These are phyloP conservation scores for Styphnolobium japonicum DNA, from an alignment of 306 rosid genomes.

Conservation along the genomic window DNA sequence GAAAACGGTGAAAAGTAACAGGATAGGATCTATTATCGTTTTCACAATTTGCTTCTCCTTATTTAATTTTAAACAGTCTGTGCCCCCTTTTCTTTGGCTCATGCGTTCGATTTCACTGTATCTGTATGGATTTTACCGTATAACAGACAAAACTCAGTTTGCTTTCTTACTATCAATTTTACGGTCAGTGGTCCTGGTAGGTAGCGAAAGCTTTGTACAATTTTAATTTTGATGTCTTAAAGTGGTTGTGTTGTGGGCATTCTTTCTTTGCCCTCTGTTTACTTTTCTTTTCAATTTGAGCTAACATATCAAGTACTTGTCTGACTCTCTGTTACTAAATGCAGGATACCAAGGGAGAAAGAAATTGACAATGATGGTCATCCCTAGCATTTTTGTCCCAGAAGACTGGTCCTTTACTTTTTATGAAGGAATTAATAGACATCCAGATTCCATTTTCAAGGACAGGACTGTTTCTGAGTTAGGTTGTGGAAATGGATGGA, in stretches of 20 bases:
- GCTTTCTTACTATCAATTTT: neutral
- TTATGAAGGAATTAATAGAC: constrained; percentile 86
- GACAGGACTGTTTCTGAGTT: constrained; percentile 81
- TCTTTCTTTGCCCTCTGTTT: neutral
- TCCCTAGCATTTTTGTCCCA: constrained; percentile 93
- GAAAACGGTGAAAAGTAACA: neutral
- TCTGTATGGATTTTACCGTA: neutral
- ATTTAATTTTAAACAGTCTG: neutral
- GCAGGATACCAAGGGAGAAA: constrained; percentile 81
- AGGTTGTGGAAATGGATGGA: constrained; percentile 99
- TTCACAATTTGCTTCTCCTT: neutral
- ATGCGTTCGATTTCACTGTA: neutral
- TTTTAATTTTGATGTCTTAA: neutral
- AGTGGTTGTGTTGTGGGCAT: neutral
- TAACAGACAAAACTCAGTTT: no score
- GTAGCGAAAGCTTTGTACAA: neutral
- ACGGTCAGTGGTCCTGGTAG: neutral
- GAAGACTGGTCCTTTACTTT: constrained; percentile 98
- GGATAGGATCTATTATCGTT: neutral
- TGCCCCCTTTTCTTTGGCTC: neutral
- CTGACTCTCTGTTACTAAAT: neutral
- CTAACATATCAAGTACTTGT: neutral
- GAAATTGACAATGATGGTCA: constrained; percentile 88
- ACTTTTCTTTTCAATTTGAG: neutral
- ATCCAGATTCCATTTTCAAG: constrained; percentile 80